Conservation (phyloP, 768 basidiomycete genomes). For the Suillus subalutaceus region DNA sequence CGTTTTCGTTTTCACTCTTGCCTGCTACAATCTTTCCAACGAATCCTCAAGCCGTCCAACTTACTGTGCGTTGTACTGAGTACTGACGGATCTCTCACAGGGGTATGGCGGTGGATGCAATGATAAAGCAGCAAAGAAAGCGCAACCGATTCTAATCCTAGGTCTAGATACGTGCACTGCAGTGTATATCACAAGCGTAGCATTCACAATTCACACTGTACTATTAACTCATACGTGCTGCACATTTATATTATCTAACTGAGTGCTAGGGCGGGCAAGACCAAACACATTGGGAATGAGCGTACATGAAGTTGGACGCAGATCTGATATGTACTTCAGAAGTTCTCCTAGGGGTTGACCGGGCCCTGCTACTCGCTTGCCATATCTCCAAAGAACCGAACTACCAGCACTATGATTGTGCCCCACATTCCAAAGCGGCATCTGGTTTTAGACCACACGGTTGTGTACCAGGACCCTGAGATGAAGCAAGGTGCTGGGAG, state of each 20-base stretch:
- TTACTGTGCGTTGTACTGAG: not conserved
- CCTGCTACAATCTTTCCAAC: not conserved
- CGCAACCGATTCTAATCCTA: slow-evolving; percentile 52
- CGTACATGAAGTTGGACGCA: too few species aligned
- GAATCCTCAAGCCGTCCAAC: not conserved
- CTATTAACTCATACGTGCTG: not conserved
- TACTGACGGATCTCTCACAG: slow-evolving; percentile 12
- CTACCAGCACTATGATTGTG: not conserved
- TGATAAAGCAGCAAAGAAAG: slow-evolving; percentile 56
- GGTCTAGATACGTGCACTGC: not conserved
- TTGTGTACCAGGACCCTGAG: not conserved
- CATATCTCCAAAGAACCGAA: not conserved
- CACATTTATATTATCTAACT: not conserved
- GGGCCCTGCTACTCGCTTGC: not conserved
- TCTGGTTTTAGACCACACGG: not conserved
- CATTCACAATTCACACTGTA: not conserved
- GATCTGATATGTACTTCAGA: not conserved
- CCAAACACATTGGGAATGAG: not conserved
- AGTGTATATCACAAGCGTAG: not conserved
- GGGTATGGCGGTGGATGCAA: slow-evolving; percentile 42
- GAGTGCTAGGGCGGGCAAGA: not conserved
- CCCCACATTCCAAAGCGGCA: not conserved
- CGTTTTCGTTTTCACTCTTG: not conserved
- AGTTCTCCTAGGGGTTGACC: not conserved
- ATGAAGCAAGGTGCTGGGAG: not conserved